Percentiles rank a stretch among this genome's conserved stretches.
Conservation (phyloP, 441 rosid genomes). For the Sinapis alba region DNA sequence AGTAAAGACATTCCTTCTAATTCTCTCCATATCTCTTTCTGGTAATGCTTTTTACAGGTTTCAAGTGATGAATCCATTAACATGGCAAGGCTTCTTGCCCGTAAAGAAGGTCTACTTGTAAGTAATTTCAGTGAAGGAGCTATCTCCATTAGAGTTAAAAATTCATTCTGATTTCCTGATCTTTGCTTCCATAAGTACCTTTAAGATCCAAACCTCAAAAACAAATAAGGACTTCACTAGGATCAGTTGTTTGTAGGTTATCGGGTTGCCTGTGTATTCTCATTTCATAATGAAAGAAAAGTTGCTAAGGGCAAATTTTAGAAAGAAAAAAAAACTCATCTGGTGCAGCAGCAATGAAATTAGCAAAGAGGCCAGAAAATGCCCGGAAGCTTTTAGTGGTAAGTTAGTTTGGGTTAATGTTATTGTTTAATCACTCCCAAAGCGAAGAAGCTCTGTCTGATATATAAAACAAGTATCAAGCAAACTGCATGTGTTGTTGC, state of each 20-base stretch:
- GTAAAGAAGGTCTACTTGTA: conserved; percentile 88
- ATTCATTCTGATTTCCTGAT: background rate
- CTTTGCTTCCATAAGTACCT: background rate
- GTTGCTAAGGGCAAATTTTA: no score
- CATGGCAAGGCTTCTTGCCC: conserved; percentile 75
- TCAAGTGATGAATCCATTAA: conserved; percentile 85
- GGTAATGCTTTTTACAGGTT: conserved; percentile 44
- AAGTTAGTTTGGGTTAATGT: conserved; percentile 45
- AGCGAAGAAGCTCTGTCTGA: conserved; percentile 11
- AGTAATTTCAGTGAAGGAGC: conserved; percentile 30
- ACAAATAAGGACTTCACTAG: background rate
- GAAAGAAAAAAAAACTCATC: conserved; percentile 48
- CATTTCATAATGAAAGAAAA: background rate
- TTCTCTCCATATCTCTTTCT: background rate
- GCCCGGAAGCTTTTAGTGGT: conserved; percentile 69
- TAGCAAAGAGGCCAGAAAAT: conserved; percentile 80
- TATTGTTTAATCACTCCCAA: background rate
- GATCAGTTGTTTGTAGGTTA: background rate
- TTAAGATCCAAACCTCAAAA: background rate
- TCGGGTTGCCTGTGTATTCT: background rate
- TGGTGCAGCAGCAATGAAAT: conserved; percentile 83
- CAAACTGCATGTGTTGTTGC: background rate
- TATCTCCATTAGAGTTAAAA: no score
- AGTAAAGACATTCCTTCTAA: conserved; percentile 42
- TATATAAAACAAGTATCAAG: background rate